Percentiles rank a stretch among this genome's conserved stretches.
These are phyloP conservation scores for Bombardia bombarda DNA, from an alignment of 495 filamentous ascomycete genomes.

Conservation along the genomic window DNA sequence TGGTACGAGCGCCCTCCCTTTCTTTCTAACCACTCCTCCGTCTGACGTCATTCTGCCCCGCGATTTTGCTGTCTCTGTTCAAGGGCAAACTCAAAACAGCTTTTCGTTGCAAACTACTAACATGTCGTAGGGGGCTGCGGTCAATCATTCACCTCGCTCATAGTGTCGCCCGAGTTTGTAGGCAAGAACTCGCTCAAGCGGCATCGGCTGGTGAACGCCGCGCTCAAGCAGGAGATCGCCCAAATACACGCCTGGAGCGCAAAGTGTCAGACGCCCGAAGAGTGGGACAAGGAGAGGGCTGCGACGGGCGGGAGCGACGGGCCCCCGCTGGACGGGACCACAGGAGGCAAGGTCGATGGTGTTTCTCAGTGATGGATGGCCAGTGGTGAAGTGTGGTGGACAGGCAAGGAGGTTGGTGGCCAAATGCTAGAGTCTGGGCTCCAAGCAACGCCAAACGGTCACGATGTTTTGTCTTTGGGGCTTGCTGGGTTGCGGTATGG, in stretches of 20 bases:
- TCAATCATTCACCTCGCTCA: slow-evolving; percentile 85
- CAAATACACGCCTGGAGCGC: slow-evolving; percentile 98
- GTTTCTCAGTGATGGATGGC: slow-evolving; percentile 21
- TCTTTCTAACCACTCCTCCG: background rate
- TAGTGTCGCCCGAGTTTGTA: slow-evolving; percentile 80
- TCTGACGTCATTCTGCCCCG: slow-evolving; percentile 28
- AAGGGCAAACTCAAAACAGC: too few species aligned
- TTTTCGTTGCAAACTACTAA: too few species aligned
- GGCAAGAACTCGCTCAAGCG: slow-evolving; percentile 82
- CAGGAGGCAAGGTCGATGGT: slow-evolving; percentile 32
- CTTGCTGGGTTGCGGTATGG: too few species aligned
- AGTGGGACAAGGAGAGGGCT: slow-evolving; percentile 50
- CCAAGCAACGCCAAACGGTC: too few species aligned
- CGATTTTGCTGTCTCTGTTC: too few species aligned
- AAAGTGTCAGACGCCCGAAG: slow-evolving; percentile 87
- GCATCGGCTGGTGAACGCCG: slow-evolving; percentile 81
- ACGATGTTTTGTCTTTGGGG: too few species aligned
- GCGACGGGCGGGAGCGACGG: slow-evolving; percentile 20
- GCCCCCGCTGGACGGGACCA: slow-evolving; percentile 35
- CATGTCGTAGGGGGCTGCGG: slow-evolving; percentile 87
- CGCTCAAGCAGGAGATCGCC: slow-evolving; percentile 86
- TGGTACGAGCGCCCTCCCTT: slow-evolving; percentile 46
- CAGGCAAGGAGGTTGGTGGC: too few species aligned
- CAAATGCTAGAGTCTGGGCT: too few species aligned
- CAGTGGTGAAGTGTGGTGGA: background rate